Conservation (phyloP, 257 asterid species). For the Ballota nigra region DNA sequence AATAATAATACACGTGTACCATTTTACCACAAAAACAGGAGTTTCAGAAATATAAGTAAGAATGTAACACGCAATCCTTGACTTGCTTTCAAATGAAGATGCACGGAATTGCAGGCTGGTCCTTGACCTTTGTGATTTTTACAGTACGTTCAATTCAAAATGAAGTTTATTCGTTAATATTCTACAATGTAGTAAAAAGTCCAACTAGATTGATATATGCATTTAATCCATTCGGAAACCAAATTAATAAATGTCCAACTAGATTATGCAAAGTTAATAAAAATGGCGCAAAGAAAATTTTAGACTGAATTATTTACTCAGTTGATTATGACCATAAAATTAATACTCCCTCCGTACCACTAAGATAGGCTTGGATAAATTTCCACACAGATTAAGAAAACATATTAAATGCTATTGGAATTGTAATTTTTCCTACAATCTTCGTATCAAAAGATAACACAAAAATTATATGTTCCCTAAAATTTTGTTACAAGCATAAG, state of each 20-base stretch:
- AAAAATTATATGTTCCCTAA: no score
- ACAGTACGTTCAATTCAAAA: not conserved
- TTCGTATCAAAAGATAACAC: no score
- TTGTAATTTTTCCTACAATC: no score
- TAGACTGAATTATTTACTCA: not conserved
- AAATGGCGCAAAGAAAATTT: not conserved
- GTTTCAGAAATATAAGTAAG: not conserved
- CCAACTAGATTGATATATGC: no score
- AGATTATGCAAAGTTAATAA: not conserved
- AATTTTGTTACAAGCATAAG: no score
- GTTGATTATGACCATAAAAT: not conserved
- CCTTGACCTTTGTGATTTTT: not conserved
- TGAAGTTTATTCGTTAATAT: not conserved
- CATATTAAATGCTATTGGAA: no score
- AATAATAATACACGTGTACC: no score
- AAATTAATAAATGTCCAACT: not conserved
- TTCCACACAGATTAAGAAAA: no score
- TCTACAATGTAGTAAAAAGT: not conserved
- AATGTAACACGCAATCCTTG: not conserved
- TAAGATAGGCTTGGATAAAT: no score
- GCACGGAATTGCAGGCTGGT: not conserved
- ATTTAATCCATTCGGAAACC: not conserved
- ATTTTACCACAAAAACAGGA: not conserved
- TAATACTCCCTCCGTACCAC: not conserved
- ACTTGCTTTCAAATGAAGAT: not conserved